A percentile compares a stretch with the other conserved stretches of the same genome.
These are phyloP conservation scores for Vigna nakashimae DNA, from an alignment of 306 rosid species.

Conservation along the genomic window DNA sequence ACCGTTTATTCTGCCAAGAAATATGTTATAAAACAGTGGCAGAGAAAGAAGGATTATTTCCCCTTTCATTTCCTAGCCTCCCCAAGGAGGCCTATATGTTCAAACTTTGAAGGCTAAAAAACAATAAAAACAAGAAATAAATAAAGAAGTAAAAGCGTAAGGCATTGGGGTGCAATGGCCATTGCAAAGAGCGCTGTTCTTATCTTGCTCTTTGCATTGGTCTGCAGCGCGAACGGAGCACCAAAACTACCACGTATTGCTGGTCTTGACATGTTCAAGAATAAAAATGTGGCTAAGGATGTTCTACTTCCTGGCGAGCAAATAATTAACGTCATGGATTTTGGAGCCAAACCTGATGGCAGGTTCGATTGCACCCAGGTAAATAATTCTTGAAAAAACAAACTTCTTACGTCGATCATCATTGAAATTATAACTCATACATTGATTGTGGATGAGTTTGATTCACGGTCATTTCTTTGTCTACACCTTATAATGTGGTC, in stretches of 20 bases:
- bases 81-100: constrained; percentile 49
- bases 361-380: constrained; percentile 59
- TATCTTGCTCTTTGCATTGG: constrained; percentile 45
- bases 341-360: constrained; percentile 68
- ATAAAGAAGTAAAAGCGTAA: neutral
- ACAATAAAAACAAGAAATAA: neutral
- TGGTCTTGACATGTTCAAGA: constrained; percentile 44
- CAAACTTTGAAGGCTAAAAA: neutral
- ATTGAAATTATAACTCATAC: too few relatives aligned
- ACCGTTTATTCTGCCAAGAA: constrained; percentile 27
- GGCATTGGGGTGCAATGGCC: constrained; percentile 54
- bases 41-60: constrained; percentile 38
- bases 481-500: too few relatives aligned
- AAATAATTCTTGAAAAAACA: neutral
- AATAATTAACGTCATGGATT: constrained; percentile 50
- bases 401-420: too few relatives aligned
- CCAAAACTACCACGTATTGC: neutral
- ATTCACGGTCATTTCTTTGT: too few relatives aligned
- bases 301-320: constrained; percentile 47
- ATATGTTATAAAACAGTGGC: constrained; percentile 40
- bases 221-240: neutral
- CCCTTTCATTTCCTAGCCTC: neutral
- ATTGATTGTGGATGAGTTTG: too few relatives aligned
- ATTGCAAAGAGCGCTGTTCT: constrained; percentile 37
- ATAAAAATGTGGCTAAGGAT: constrained; percentile 38